Base-by-base conservation (phyloP, 192 early-diverging fungal species). In the Thamnidium elegans region DNA sequence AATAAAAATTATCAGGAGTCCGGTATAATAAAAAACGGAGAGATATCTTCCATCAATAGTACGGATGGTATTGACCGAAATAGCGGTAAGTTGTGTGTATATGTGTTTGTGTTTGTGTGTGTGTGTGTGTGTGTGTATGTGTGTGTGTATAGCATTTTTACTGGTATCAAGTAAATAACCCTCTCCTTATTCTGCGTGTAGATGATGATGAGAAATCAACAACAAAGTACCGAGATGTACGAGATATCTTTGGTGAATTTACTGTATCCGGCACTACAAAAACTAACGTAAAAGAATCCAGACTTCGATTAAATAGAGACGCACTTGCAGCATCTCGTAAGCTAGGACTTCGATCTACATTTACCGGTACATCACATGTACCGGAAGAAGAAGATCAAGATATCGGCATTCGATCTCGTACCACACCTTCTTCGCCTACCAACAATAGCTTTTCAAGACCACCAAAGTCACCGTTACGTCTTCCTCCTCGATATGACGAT, bases 181-280 rank as follows among this genome's bases (percentile, higher is more conserved):
- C 44, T 1, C 8, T 15, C 44, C 44, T 45, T 13, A 3, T 4
- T 45, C 4, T 45, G 1, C 44, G n/a, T 47, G 11, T 47, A 48
- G 34, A 64, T 8, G 63, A 65, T 1, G 63, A 66, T 19, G 42
- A 50, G 7, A 44, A 36, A 5, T 26, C 26, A 26, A 36, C 23
- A 13, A 31, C 58, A 23, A 39, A 67, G 31, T 68, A 73, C 31
- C 66, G 66, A 19, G 51, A 68, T 60, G 62, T 73, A n/a, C 50
- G 72, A 52, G 72, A 73, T 45, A 73, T 73, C n/a, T 71, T 66
- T 60, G 45, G 64, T 11, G 31, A 50, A 19, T 53, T 71, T 17
- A 59, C 20, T 26, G 32, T 26, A 20, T 26, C 50, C 19, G 15
- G 21, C 21, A 42, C 8, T 7, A 59, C 13, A 15, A 59, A 17